phyloP scores from a whole-genome alignment of 1,139 yeast genomes.

The Hemisphaericaspora xylanilytica region DNA sequence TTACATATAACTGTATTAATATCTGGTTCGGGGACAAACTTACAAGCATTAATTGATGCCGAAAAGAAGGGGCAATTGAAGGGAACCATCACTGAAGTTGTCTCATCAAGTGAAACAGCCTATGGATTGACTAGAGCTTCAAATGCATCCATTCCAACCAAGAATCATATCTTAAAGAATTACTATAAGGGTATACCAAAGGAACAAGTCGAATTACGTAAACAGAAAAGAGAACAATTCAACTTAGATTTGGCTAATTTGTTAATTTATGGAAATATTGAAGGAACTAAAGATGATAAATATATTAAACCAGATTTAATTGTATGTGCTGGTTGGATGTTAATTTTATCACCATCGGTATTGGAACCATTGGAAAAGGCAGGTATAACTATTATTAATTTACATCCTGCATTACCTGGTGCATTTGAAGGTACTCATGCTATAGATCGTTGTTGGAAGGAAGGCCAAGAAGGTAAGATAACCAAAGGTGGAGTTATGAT shows the following conservation, averaged over 20 bases:
- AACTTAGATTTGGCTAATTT: slow-evolving; percentile 74
- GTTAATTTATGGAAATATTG: slow-evolving; percentile 49
- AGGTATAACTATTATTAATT: slow-evolving; percentile 75
- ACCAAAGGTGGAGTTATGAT: slow-evolving; percentile 94
- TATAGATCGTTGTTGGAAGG: slow-evolving; percentile 92
- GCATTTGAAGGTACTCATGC: slow-evolving; percentile 97
- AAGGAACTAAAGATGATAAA: slow-evolving; percentile 23
- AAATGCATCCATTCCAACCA: slow-evolving; percentile 63
- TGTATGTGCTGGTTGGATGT: slow-evolving; percentile 99
- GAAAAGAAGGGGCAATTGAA: slow-evolving; percentile 37
- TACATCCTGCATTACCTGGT: slow-evolving; percentile 97
- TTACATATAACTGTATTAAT: slow-evolving; percentile 68
- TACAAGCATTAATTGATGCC: slow-evolving; percentile 91
- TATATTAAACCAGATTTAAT: slow-evolving; percentile 70
- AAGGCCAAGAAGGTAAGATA: slow-evolving; percentile 80
- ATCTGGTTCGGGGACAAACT: slow-evolving; percentile 91
- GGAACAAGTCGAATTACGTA: slow-evolving; percentile 54
- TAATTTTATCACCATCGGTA: slow-evolving; percentile 77
- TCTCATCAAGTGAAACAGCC: slow-evolving; percentile 81
- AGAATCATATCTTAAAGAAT: slow-evolving; percentile 66
- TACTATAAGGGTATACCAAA: slow-evolving; percentile 76
- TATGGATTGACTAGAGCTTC: slow-evolving; percentile 81
- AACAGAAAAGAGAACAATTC: slow-evolving; percentile 62
- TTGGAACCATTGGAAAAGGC: slow-evolving; percentile 61
- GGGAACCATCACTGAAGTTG: slow-evolving; percentile 68